Evolutionary conservation across 2,329 filamentous ascomycete genomes (phyloP).

Genomic region (Arthrobotrys conoides): DNA sequence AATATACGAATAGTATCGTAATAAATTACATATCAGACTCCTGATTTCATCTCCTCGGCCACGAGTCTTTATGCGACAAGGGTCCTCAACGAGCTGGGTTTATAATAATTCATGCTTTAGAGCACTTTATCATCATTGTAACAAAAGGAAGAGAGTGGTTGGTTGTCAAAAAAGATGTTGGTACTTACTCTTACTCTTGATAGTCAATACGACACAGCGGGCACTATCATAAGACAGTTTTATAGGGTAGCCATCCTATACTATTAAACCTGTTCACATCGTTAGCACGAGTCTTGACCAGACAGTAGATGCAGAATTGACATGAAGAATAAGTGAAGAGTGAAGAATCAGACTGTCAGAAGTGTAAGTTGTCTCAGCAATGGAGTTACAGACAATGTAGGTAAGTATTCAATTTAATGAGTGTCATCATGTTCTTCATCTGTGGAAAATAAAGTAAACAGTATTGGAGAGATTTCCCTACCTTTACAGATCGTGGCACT

Average conservation of each 20-base stretch:
- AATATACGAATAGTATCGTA: constrained; percentile 4
- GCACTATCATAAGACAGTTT: background rate
- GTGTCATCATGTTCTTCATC: constrained; percentile 59
- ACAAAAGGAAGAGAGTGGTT: background rate
- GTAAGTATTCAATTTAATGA: constrained; percentile 60
- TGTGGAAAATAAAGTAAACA: background rate
- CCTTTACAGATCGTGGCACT: constrained; percentile 3
- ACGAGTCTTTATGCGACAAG: constrained; percentile 54
- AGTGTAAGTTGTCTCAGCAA: constrained; percentile 59
- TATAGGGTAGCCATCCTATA: background rate
- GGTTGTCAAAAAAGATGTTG: constrained; percentile 9
- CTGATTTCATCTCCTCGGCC: constrained; percentile 60
- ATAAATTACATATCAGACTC: constrained; percentile 47
- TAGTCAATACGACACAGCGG: background rate
- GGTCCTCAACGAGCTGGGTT: constrained; percentile 61
- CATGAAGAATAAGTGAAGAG: background rate
- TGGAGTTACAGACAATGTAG: constrained; percentile 61
- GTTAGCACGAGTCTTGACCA: constrained; percentile 28
- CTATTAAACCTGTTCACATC: constrained; percentile 10
- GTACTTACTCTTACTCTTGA: constrained; percentile 33
- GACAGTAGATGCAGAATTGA: constrained; percentile 10
- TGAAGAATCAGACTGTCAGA: constrained; percentile 61
- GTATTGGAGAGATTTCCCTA: background rate
- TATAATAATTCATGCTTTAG: constrained; percentile 59
- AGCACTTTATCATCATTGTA: constrained; percentile 60